phyloP scores from a whole-genome alignment of 1,284 basidiomycete species.

The Veloboletus limbatus region DNA sequence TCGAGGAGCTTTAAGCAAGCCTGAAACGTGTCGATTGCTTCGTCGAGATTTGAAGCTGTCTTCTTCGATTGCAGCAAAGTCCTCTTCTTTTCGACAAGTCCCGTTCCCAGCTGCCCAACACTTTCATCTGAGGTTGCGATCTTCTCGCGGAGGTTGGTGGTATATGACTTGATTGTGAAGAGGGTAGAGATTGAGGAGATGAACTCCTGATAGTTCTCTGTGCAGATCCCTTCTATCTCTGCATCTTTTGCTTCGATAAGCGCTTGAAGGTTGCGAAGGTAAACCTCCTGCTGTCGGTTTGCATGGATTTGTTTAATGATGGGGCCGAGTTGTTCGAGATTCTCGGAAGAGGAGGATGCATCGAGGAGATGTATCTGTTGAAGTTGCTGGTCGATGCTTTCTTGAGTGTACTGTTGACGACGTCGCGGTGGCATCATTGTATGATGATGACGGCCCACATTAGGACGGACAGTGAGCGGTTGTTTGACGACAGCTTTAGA shows the following conservation, averaged over 20 bases:
- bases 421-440: constrained; percentile 66
- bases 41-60: constrained; percentile 91
- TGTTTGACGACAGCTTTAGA: constrained; percentile 30
- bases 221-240: constrained; percentile 95
- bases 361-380: constrained; percentile 86
- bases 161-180: constrained; percentile 90
- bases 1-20: constrained; percentile 91
- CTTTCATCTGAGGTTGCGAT: constrained; percentile 69
- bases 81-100: constrained; percentile 90
- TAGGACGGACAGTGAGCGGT: constrained; percentile 12
- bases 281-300: constrained; percentile 87
- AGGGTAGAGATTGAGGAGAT: constrained; percentile 94
- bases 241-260: constrained; percentile 92
- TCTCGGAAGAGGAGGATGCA: constrained; percentile 82
- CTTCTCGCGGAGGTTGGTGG: constrained; percentile 76
- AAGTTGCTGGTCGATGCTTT: constrained; percentile 79
- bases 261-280: constrained; percentile 80
- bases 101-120: constrained; percentile 76
- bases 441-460: constrained; percentile 15
- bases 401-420: constrained; percentile 71
- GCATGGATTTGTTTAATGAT: constrained; percentile 93
- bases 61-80: constrained; percentile 86
- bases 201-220: constrained; percentile 97
- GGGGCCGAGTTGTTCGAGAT: constrained; percentile 89
- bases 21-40: constrained; percentile 93